Base-by-base conservation (phyloP, 2,329 filamentous ascomycete species). In the Herpotrichia juniperi region DNA sequence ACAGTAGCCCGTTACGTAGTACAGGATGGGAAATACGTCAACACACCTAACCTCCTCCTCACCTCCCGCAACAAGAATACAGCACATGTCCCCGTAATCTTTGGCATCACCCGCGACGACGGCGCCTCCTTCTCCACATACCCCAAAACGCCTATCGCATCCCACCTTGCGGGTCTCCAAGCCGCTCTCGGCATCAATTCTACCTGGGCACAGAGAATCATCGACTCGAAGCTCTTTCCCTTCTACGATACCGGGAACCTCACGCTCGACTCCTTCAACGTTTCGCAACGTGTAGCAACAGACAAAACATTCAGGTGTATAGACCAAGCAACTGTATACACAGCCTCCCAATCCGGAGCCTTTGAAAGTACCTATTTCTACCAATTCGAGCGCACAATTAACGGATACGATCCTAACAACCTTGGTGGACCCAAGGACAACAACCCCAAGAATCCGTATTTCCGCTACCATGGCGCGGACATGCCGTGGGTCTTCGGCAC, bases 241-340 rank as follows among this genome's bases (percentile, higher is more conserved):
- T 61, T 79, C 24, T 76, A 78, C 17, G 56, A 69, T 21, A 76
- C 77, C 0, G 75, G 79, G 2, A 83, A 84, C 43, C 51, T 76
- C 8, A 85, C 83, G 0, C 75, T 83, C 6, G 78, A 84, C 53
- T 74, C 83, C 2, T 86, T 81, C 75, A 84, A 83, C 53, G 74
- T 81, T 28, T 78, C 78, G 17, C 74, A 80, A 6, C 80, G 80
- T 5, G 73, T 86, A 34, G 78, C 81, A 2, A 86, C 83, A 2
- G 83, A 87, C 65, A 81, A 77, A 46, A 78, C 80, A 8, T 86
- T 86, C 74, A 80, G 83, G 50, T 87, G 84, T 64, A 72, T 83
- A 45, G 82, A 85, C 63, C 78, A 86, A 66, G 83, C 83, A 4
- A 86, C 83, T 2, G 80, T 80, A 6, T 81, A 80, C 61, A 75